phyloP scores from a whole-genome alignment of 2,329 filamentous ascomycete genomes.

The Aspergillus sp. region DNA sequence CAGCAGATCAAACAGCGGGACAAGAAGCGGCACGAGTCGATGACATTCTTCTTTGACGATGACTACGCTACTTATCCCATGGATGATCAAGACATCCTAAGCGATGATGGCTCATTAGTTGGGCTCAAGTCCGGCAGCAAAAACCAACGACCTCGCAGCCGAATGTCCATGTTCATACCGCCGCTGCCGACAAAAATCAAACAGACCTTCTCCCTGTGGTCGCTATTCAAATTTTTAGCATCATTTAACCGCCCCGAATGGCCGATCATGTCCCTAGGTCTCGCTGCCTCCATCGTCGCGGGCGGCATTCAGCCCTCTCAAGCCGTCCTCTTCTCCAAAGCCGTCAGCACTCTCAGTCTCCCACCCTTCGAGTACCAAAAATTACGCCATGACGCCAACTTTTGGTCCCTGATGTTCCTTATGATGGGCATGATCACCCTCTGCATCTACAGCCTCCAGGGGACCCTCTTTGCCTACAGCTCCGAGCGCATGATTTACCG shows the following conservation, averaged over 20 bases:
- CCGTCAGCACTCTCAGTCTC: slow-evolving; percentile 69
- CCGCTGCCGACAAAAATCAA: slow-evolving; percentile 39
- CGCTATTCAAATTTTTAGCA: slow-evolving; percentile 72
- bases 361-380: slow-evolving; percentile 53
- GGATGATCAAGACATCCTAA: slow-evolving; percentile 3
- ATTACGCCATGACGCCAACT: slow-evolving; percentile 69
- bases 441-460: slow-evolving; percentile 66
- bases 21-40: slow-evolving; percentile 7
- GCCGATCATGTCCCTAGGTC: slow-evolving; percentile 68
- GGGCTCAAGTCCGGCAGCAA: slow-evolving; percentile 6
- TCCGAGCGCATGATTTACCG: slow-evolving; percentile 81
- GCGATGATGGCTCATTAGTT: slow-evolving; percentile 17
- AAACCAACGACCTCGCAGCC: not conserved
- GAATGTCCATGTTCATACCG: slow-evolving; percentile 12
- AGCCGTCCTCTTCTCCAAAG: slow-evolving; percentile 81
- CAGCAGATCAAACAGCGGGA: slow-evolving; percentile 52
- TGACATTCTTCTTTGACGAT: slow-evolving; percentile 17
- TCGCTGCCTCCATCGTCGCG: slow-evolving; percentile 71
- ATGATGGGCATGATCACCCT: slow-evolving; percentile 75
- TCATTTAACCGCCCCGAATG: slow-evolving; percentile 75
- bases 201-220: slow-evolving; percentile 56
- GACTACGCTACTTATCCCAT: slow-evolving; percentile 3
- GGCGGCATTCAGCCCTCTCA: slow-evolving; percentile 74
- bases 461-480: slow-evolving; percentile 73
- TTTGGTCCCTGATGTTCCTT: slow-evolving; percentile 83